Evolutionary conservation across 1,284 basidiomycete genomes (phyloP).

Genomic region (Thecaphora thlaspeos): DNA sequence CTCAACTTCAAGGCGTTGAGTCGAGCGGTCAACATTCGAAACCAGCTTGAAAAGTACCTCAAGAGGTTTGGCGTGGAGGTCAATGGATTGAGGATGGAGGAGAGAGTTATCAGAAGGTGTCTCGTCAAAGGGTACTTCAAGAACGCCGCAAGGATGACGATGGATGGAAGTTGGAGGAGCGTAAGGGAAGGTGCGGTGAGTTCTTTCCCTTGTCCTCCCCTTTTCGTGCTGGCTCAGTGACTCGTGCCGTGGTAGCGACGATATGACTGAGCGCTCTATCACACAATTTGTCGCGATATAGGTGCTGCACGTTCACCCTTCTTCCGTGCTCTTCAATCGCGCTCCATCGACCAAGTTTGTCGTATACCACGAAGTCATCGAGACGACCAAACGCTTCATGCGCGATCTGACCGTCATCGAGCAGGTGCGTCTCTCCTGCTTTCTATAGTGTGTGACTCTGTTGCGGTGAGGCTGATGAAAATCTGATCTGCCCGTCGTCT

Average conservation of each 20-base stretch:
- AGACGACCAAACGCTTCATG: constrained; percentile 80
- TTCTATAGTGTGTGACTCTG: no score
- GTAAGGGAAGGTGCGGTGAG: constrained; percentile 67
- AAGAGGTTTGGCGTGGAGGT: constrained; percentile 69
- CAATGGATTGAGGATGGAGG: constrained; percentile 5
- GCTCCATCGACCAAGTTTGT: constrained; percentile 88
- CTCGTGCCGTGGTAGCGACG: no score
- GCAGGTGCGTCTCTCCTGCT: background rate
- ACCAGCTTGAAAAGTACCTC: constrained; percentile 89
- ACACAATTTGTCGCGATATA: no score
- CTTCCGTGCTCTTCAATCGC: constrained; percentile 88
- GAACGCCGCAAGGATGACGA: constrained; percentile 83
- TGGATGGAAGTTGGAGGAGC: constrained; percentile 83
- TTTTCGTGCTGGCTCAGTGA: no score
- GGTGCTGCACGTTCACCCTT: constrained; percentile 80
- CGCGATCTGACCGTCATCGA: constrained; percentile 61
- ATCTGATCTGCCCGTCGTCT: no score
- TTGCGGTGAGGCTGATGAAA: no score
- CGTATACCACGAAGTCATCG: constrained; percentile 90
- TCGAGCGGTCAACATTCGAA: constrained; percentile 83
- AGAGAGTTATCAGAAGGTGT: constrained; percentile 71
- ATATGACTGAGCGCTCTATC: no score
- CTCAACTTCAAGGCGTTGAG: constrained; percentile 90
- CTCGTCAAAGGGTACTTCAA: constrained; percentile 90
- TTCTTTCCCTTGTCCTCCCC: background rate